Conservation (phyloP, 2,329 filamentous ascomycete genomes). For the Knoxdaviesia proteae region DNA sequence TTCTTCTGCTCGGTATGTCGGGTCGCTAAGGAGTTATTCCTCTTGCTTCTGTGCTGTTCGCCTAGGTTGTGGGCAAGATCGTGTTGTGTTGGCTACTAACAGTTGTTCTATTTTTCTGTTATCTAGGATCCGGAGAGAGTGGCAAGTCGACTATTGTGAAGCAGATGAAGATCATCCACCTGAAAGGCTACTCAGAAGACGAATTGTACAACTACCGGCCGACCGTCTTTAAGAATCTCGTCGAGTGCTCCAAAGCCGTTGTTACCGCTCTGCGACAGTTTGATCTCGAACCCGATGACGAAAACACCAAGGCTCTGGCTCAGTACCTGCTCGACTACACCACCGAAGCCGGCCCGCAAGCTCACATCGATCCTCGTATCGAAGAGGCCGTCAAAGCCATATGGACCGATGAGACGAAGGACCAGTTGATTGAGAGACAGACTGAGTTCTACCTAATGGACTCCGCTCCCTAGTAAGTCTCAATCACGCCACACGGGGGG, state of each 20-base stretch:
- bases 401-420: slow-evolving; percentile 75
- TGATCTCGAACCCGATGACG: slow-evolving; percentile 54
- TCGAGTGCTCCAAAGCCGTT: slow-evolving; percentile 89
- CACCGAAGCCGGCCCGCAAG: slow-evolving; percentile 76
- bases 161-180: slow-evolving; percentile 99
- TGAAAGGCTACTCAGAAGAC: slow-evolving; percentile 89
- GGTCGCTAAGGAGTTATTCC: slow-evolving; percentile 3
- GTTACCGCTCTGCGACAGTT: slow-evolving; percentile 86
- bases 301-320: slow-evolving; percentile 52
- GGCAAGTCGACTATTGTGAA: slow-evolving; percentile 99
- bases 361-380: slow-evolving; percentile 59
- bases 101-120: neutral
- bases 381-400: slow-evolving; percentile 67
- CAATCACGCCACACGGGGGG: neutral
- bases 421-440: slow-evolving; percentile 72
- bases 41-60: slow-evolving; percentile 2
- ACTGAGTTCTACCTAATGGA: slow-evolving; percentile 99
- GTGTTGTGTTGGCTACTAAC: neutral
- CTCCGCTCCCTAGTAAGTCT: slow-evolving; percentile 81
- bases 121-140: slow-evolving; percentile 81
- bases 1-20: slow-evolving; percentile 69
- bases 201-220: slow-evolving; percentile 86
- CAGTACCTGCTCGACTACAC: slow-evolving; percentile 73
- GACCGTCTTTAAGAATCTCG: slow-evolving; percentile 93
- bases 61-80: neutral